Conservation (phyloP, 2,329 filamentous ascomycete species). For the Botrytis fabae region DNA sequence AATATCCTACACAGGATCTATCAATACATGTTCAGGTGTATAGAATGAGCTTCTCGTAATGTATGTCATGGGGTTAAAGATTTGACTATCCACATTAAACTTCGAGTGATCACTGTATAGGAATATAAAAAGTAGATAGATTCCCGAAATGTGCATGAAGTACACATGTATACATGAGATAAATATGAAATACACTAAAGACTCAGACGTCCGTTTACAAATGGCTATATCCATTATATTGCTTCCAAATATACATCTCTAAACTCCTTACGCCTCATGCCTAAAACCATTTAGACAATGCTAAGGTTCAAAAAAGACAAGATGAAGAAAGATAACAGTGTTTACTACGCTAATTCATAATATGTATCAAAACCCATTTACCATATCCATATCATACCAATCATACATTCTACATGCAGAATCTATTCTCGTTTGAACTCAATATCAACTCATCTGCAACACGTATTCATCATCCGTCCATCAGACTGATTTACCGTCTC, state of each 20-base stretch:
- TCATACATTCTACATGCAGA: constrained; percentile 7
- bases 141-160: background rate
- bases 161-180: background rate
- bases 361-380: constrained; percentile 8
- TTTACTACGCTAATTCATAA: constrained; percentile 4
- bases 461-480: background rate
- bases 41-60: background rate
- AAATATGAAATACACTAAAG: background rate
- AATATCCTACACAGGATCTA: too few species aligned
- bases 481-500: constrained; percentile 59
- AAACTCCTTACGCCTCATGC: background rate
- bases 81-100: background rate
- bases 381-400: constrained; percentile 4
- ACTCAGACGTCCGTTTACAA: background rate
- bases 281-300: background rate
- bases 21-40: too few species aligned
- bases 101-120: background rate
- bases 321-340: background rate
- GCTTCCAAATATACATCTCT: background rate
- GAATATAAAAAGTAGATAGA: background rate
- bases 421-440: background rate
- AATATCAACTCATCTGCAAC: background rate
- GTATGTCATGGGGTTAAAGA: background rate
- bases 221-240: background rate
- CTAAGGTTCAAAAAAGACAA: background rate